Percentiles rank a stretch among this genome's conserved stretches.
Evolutionary conservation across 2,329 filamentous ascomycete species (phyloP).

Genomic region (Hymenotorrendiella dingleyae): DNA sequence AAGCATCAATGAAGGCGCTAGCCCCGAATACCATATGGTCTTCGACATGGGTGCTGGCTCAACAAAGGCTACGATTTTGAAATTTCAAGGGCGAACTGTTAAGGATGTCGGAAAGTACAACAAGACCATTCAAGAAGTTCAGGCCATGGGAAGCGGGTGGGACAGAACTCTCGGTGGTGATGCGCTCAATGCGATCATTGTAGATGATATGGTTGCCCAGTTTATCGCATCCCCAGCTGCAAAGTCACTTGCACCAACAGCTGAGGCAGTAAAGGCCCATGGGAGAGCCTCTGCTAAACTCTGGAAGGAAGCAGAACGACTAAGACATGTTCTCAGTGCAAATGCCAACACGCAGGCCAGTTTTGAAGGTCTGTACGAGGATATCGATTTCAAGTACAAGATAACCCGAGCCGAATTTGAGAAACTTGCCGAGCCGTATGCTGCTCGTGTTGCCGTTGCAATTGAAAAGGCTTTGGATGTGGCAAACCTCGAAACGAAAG

Average conservation of each 20-base stretch:
- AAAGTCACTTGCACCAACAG: slow-evolving; percentile 57
- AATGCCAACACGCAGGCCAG: slow-evolving; percentile 75
- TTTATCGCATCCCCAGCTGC: slow-evolving; percentile 67
- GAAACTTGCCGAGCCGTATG: slow-evolving; percentile 62
- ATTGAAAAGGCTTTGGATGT: slow-evolving; percentile 69
- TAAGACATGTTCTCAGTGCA: slow-evolving; percentile 86
- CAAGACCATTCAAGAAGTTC: slow-evolving; percentile 95
- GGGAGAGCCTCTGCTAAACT: slow-evolving; percentile 84
- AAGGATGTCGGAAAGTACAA: slow-evolving; percentile 92
- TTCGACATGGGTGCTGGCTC: slow-evolving; percentile 98
- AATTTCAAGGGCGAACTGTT: slow-evolving; percentile 80
- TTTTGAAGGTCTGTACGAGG: slow-evolving; percentile 87
- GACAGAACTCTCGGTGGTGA: slow-evolving; percentile 88
- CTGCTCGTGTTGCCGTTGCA: slow-evolving; percentile 60
- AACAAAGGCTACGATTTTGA: slow-evolving; percentile 81
- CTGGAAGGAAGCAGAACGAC: slow-evolving; percentile 83
- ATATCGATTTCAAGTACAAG: slow-evolving; percentile 91
- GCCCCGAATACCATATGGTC: slow-evolving; percentile 86
- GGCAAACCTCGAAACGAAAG: slow-evolving; percentile 65
- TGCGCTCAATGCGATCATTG: slow-evolving; percentile 76
- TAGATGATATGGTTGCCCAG: slow-evolving; percentile 80
- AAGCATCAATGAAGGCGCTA: slow-evolving; percentile 71
- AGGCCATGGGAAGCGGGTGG: slow-evolving; percentile 81
- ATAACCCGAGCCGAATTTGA: slow-evolving; percentile 77
- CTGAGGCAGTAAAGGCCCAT: slow-evolving; percentile 61